A percentile compares a stretch with the other conserved stretches of the same genome.
These are phyloP conservation scores for Globisporangium sylvaticum DNA, from an alignment of 352 stramenopile genomes.

Conservation along the genomic window DNA sequence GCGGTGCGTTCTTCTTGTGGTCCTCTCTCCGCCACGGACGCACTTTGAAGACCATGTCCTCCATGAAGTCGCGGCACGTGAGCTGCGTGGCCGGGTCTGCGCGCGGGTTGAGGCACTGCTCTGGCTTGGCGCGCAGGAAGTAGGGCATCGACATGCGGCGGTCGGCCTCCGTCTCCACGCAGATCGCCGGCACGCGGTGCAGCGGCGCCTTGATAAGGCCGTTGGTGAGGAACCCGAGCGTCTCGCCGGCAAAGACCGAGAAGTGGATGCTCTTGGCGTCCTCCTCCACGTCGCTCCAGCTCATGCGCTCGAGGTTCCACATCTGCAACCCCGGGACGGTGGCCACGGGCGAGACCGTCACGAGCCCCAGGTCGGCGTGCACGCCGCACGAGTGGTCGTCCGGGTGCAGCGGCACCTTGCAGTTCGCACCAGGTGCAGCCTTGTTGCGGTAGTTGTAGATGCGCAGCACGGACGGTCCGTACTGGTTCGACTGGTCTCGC, in stretches of 20 bases:
- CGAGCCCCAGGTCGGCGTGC: conserved; percentile 73
- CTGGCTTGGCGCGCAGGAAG: conserved; percentile 59
- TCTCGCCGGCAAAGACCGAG: conserved; percentile 81
- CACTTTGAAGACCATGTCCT: conserved; percentile 76
- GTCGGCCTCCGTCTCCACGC: conserved; percentile 46
- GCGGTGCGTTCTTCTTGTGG: conserved; percentile 30
- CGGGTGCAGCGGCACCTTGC: conserved; percentile 27
- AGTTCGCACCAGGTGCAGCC: conserved; percentile 1
- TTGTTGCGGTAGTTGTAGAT: conserved; percentile 88
- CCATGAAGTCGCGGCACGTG: conserved; percentile 81
- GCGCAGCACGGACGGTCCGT: conserved; percentile 75
- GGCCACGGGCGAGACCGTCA: conserved; percentile 73
- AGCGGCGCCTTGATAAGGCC: conserved; percentile 66
- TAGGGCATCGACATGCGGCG: conserved; percentile 87
- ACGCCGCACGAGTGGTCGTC: conserved; percentile 71
- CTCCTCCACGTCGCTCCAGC: conserved; percentile 71
- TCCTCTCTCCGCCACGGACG: conserved; percentile 65
- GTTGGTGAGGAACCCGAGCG: conserved; percentile 67
- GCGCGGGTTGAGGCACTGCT: conserved; percentile 56
- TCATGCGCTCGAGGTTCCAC: conserved; percentile 85
- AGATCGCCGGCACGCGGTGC: conserved; percentile 73
- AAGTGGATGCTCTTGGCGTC: conserved; percentile 58
- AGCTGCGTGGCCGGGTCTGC: conserved; percentile 32
- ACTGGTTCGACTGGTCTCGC: conserved; percentile 58
- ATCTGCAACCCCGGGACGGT: conserved; percentile 78